Evolutionary conservation across 78 protist genomes (phyloP).

Genomic region (Cavenderia fasciculata): DNA sequence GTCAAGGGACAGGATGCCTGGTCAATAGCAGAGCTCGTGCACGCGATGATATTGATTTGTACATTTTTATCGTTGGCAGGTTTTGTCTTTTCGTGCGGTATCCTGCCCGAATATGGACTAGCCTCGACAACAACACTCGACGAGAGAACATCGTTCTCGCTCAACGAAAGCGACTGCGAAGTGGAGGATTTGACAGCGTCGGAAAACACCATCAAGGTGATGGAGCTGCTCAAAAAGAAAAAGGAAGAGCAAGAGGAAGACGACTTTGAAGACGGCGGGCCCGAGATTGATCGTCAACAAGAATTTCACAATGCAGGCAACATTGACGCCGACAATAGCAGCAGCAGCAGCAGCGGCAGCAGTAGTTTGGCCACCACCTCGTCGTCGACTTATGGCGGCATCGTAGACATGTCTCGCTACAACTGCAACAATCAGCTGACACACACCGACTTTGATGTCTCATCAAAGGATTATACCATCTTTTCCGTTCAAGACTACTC

Average conservation of each 20-base stretch:
- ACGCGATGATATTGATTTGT: constrained; percentile 82
- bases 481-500: constrained; percentile 80
- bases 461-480: constrained; percentile 20
- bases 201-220: constrained; percentile 60
- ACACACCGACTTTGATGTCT: constrained; percentile 74
- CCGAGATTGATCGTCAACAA: constrained; percentile 48
- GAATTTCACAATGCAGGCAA: constrained; percentile 73
- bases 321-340: not conserved
- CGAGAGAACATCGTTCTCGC: not conserved
- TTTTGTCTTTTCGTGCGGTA: constrained; percentile 85
- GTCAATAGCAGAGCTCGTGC: constrained; percentile 88
- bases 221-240: constrained; percentile 55
- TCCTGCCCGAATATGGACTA: constrained; percentile 76
- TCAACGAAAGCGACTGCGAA: constrained; percentile 72
- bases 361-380: not conserved
- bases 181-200: constrained; percentile 38
- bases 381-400: not conserved
- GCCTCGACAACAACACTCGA: not conserved
- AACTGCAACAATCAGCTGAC: constrained; percentile 25
- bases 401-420: constrained; percentile 32
- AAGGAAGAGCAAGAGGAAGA: constrained; percentile 1
- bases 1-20: constrained; percentile 83
- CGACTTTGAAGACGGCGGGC: constrained; percentile 20
- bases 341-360: constrained; percentile 7
- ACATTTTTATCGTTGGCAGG: constrained; percentile 83